Conservation (phyloP, 805 yeast species). For the Sungouiozyma intestinalis region DNA sequence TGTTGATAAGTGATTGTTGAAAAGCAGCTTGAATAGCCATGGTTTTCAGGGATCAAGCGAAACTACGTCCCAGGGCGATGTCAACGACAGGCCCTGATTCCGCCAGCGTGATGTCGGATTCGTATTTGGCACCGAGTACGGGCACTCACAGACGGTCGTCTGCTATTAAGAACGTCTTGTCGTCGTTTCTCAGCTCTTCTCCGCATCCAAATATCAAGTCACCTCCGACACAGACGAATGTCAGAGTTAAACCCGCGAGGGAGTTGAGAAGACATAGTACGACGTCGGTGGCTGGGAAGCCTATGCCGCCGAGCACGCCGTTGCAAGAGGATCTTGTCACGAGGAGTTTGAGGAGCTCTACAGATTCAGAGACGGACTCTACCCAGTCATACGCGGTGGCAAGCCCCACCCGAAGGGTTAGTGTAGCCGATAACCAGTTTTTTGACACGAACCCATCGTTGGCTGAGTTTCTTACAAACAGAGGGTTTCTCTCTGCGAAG, state of each 20-base stretch:
- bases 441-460: constrained; percentile 6
- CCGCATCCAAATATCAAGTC: neutral
- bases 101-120: neutral
- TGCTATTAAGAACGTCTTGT: constrained; percentile 18
- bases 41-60: neutral
- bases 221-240: neutral
- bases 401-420: neutral
- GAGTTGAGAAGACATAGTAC: constrained; percentile 3
- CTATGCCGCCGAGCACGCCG: neutral
- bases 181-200: constrained; percentile 12
- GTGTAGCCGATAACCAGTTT: neutral
- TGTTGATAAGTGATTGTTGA: no score
- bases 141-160: constrained; percentile 13
- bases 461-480: constrained; percentile 16
- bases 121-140: neutral
- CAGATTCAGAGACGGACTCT: neutral
- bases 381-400: neutral
- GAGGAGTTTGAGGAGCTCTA: neutral
- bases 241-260: neutral
- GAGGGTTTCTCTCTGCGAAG: constrained; percentile 22
- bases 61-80: neutral
- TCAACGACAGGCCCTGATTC: neutral
- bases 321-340: no score
- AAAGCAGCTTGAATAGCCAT: neutral
- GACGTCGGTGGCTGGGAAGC: neutral